Evolutionary conservation across 768 basidiomycete species (phyloP).

Genomic region (Artomyces pyxidatus): DNA sequence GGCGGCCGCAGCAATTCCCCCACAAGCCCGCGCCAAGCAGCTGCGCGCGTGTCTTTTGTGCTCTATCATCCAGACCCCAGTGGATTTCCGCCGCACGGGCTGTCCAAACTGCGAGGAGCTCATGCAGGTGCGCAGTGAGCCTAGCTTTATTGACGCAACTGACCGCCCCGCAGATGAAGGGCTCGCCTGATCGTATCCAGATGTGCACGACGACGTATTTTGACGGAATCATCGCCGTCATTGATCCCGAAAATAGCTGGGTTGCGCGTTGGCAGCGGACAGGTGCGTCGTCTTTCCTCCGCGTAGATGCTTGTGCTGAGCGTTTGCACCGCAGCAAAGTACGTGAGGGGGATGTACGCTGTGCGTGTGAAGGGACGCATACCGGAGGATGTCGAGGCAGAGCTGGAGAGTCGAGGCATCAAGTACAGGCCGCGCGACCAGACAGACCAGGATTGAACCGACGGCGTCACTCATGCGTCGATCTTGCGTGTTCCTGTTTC

Average conservation of each 20-base stretch:
- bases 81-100: conserved; percentile 77
- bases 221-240: conserved; percentile 85
- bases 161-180: conserved; percentile 61
- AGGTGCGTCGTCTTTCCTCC: conserved; percentile 40
- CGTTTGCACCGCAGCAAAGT: conserved; percentile 59
- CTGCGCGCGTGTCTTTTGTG: conserved; percentile 91
- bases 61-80: conserved; percentile 77
- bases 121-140: conserved; percentile 57
- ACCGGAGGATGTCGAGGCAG: conserved; percentile 78
- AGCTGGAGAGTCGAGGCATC: conserved; percentile 68
- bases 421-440: conserved; percentile 83
- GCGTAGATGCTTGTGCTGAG: neutral
- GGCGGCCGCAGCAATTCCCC: conserved; percentile 37
- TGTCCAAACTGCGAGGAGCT: conserved; percentile 98
- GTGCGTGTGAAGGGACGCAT: conserved; percentile 81
- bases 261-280: conserved; percentile 95
- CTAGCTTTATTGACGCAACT: neutral
- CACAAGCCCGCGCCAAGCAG: conserved; percentile 57
- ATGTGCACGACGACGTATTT: conserved; percentile 89
- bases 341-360: conserved; percentile 88
- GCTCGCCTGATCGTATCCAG: conserved; percentile 71
- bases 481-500: too few relatives aligned
- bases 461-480: neutral
- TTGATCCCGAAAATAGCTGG: conserved; percentile 87
- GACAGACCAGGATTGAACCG: conserved; percentile 54